Conservation (phyloP, 2,329 filamentous ascomycete species). For the Diaporthe sp. region DNA sequence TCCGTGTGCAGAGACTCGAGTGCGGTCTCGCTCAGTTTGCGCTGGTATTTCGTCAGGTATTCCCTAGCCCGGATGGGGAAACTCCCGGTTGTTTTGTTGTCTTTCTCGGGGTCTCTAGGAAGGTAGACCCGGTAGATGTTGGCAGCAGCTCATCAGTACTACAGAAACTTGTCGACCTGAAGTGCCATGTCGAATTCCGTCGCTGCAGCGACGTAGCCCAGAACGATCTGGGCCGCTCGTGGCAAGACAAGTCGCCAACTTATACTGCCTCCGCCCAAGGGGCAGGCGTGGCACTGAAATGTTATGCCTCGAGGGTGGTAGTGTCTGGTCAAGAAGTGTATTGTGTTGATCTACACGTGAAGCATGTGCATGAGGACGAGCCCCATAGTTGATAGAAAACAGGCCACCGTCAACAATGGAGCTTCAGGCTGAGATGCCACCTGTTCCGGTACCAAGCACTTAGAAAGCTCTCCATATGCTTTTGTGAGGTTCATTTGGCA, state of each 20-base stretch:
- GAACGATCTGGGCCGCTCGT: neutral
- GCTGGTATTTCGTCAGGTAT: neutral
- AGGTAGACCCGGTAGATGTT: neutral
- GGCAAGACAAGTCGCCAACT: neutral
- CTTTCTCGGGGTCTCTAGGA: neutral
- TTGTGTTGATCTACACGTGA: neutral
- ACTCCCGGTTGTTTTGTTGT: neutral
- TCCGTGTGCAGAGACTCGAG: neutral
- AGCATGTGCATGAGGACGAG: neutral
- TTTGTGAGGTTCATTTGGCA: too few species aligned
- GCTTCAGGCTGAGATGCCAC: too few species aligned
- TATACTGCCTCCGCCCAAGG: neutral
- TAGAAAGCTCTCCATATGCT: too few species aligned
- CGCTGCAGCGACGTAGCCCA: neutral
- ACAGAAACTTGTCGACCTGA: neutral
- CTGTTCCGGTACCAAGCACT: too few species aligned
- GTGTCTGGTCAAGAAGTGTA: neutral
- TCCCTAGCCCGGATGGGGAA: neutral
- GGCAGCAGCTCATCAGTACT: neutral
- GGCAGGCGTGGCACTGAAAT: neutral
- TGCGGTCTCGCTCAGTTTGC: neutral
- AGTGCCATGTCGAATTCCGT: neutral
- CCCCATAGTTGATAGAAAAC: neutral
- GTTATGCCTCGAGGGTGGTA: neutral
- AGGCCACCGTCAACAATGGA: neutral